Percentiles rank a stretch among this genome's conserved stretches.
phyloP scores from a whole-genome alignment of 768 basidiomycete genomes.

The Serendipita sp. region DNA sequence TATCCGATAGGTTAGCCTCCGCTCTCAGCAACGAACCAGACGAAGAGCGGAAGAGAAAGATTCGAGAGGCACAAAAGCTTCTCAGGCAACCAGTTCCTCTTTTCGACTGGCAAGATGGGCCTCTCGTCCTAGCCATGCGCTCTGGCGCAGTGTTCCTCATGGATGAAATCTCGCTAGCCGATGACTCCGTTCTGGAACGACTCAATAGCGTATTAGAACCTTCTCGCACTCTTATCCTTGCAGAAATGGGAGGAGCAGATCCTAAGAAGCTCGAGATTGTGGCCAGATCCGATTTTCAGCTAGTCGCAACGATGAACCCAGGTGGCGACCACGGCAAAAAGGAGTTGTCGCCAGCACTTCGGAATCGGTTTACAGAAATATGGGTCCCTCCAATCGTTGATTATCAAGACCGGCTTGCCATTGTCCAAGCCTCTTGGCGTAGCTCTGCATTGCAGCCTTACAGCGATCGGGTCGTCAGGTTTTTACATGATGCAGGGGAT shows the following conservation, averaged over 20 bases:
- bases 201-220: slow-evolving; percentile 96
- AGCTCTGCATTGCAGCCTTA: slow-evolving; percentile 34
- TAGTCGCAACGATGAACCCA: slow-evolving; percentile 97
- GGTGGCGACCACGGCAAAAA: slow-evolving; percentile 99
- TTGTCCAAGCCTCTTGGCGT: slow-evolving; percentile 57
- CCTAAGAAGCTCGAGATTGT: slow-evolving; percentile 48
- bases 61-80: slow-evolving; percentile 30
- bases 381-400: slow-evolving; percentile 85
- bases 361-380: slow-evolving; percentile 97
- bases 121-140: slow-evolving; percentile 85
- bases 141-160: slow-evolving; percentile 73
- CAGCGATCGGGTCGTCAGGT: slow-evolving; percentile 53
- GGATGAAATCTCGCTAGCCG: slow-evolving; percentile 93
- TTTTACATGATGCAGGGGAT: slow-evolving; percentile 61
- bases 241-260: slow-evolving; percentile 74
- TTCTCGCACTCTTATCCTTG: slow-evolving; percentile 71
- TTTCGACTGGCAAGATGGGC: slow-evolving; percentile 96
- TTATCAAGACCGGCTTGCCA: slow-evolving; percentile 56
- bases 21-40: slow-evolving; percentile 15
- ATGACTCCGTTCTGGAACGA: slow-evolving; percentile 94
- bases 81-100: slow-evolving; percentile 48
- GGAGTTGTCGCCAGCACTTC: slow-evolving; percentile 87
- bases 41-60: slow-evolving; percentile 4
- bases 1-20: slow-evolving; percentile 20
- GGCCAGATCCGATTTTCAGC: slow-evolving; percentile 59